Base-by-base conservation (phyloP, 2,329 filamentous ascomycete genomes). In the Paracamarosporium sp. region DNA sequence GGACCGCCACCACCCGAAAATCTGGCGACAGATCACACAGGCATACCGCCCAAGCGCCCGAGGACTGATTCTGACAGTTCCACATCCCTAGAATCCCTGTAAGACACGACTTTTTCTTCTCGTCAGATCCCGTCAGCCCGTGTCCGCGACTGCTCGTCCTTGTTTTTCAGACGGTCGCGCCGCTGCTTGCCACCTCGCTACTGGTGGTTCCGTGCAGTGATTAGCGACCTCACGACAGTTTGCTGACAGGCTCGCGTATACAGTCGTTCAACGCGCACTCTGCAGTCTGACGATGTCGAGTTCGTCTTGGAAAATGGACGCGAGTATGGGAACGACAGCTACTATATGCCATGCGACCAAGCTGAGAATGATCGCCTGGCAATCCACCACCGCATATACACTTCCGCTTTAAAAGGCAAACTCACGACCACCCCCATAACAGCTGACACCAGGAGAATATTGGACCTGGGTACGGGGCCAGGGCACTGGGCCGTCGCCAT, bases 321-420 rank as follows among this genome's bases (percentile, higher is more conserved):
- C 22, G 82, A 76, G 25, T 84, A 88, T 62, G 88, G 87, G 68
- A 87, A 88, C 66, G 79, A 83, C 31, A 80, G 81, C 31, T 90
- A 89, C 67, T 86, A 81, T 70, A 87, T 89, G 82, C 88, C 88
- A 13, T 89, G 88, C 70, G 88, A 90, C 65, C 85, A 88, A 44
- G 76, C 81, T 44, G 88, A 90, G 68, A 86, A 89, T 71, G 85
- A 86, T 44, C 85, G 88, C 40, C 73, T 88, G 50, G 83, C 84
- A 56, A 79, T 90, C 51, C 78, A 86, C 36, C 86, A 90, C 62
- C 86, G 89, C 68, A 83, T 89, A 45, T 89, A 86, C 65, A 75
- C 88, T 15, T 63, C 68, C 20, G 72, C 73, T 24, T 63, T 78
- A 5, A 66, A 73, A 50, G 74, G 74, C 6, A 72, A 68, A 28